phyloP scores from a whole-genome alignment of 495 filamentous ascomycete genomes.

The Xylaria scruposa region DNA sequence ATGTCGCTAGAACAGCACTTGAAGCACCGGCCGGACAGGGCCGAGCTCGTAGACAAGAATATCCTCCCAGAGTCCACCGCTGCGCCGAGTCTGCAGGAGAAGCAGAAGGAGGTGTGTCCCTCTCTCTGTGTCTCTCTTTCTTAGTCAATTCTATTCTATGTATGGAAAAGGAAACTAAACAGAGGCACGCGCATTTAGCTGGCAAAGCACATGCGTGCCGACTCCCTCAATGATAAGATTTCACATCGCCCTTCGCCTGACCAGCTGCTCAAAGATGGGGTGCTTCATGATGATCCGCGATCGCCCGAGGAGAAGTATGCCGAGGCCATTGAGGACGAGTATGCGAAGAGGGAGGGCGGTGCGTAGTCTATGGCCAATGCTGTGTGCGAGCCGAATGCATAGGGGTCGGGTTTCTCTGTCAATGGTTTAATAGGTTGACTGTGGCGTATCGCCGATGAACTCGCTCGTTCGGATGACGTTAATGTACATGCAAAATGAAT shows the following conservation, averaged over 20 bases:
- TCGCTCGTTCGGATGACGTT: conserved; percentile 1
- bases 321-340: conserved; percentile 58
- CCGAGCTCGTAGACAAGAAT: conserved; percentile 88
- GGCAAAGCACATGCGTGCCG: conserved; percentile 82
- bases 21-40: conserved; percentile 74
- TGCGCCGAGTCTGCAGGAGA: conserved; percentile 75
- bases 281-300: conserved; percentile 69
- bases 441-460: not conserved
- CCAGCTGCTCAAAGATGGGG: conserved; percentile 76
- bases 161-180: not conserved
- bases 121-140: not conserved
- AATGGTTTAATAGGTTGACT: not conserved
- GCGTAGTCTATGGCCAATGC: conserved; percentile 40
- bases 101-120: conserved; percentile 68
- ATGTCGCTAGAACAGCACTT: conserved; percentile 91
- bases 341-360: conserved; percentile 57
- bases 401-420: not conserved
- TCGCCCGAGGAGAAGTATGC: conserved; percentile 56
- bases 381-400: not conserved
- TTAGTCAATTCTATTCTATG: not conserved
- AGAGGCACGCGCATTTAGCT: conserved; percentile 51
- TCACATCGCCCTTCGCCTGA: conserved; percentile 75
- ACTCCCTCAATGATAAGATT: conserved; percentile 84
- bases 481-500: not conserved
- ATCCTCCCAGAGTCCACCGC: conserved; percentile 81